Conservation (phyloP, 164 flowering plant genomes). For the Chloranthus sessilifolius region DNA sequence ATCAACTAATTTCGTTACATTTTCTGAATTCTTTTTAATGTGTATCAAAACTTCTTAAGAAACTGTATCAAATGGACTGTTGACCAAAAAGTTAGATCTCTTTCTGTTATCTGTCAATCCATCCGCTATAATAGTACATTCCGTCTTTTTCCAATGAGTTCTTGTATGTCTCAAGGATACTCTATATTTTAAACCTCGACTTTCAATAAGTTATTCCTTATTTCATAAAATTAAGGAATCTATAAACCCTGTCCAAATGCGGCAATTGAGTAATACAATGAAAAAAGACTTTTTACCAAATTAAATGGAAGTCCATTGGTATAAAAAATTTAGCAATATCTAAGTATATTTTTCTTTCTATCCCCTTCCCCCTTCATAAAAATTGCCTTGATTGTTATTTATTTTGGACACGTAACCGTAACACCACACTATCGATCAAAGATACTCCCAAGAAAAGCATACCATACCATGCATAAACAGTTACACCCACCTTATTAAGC, state of each 20-base stretch:
- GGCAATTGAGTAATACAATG: conserved; percentile 63
- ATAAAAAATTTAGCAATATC: conserved; percentile 58
- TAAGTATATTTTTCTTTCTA: conserved; percentile 47
- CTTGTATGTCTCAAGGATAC: conserved; percentile 34
- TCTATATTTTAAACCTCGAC: conserved; percentile 47
- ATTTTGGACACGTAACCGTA: conserved; percentile 30
- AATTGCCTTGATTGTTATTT: conserved; percentile 19
- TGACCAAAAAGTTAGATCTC: conserved; percentile 52
- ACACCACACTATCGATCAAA: no score
- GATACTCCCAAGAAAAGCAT: no score
- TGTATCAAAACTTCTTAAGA: conserved; percentile 52
- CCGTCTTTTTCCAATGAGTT: conserved; percentile 53
- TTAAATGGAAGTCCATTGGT: conserved; percentile 53
- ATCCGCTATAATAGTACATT: conserved; percentile 68
- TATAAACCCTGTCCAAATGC: conserved; percentile 50
- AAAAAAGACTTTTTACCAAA: conserved; percentile 47
- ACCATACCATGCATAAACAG: no score
- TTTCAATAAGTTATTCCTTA: conserved; percentile 47
- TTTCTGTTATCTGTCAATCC: conserved; percentile 53
- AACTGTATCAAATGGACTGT: conserved; percentile 52
- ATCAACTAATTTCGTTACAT: no score
- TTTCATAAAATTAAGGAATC: conserved; percentile 36
- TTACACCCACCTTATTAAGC: no score
- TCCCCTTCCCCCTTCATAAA: conserved; percentile 24
- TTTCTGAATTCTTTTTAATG: no score